phyloP scores from a whole-genome alignment of 495 filamentous ascomycete genomes.

The Penicillium canariense region DNA sequence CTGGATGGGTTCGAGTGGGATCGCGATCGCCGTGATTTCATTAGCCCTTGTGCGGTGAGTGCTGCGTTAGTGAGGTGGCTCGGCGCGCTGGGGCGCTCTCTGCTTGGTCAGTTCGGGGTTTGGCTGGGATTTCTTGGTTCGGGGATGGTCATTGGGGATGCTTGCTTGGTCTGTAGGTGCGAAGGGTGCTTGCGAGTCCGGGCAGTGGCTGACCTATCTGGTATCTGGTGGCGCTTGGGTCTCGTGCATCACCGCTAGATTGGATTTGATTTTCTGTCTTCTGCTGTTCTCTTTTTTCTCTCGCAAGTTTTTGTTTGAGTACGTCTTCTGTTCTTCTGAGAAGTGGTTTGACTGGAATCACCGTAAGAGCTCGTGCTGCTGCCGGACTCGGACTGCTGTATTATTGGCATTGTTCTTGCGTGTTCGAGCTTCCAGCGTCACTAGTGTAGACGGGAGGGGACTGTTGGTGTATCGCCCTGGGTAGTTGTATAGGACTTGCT shows the following conservation, averaged over 20 bases:
- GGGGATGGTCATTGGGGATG: not conserved
- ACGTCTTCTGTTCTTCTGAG: not conserved
- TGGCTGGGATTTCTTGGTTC: not conserved
- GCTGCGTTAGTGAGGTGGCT: not conserved
- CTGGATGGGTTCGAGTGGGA: not conserved
- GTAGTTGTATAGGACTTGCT: not conserved
- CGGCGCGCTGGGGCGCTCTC: not conserved
- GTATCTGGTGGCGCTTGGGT: slow-evolving; percentile 1
- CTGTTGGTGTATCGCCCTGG: not conserved
- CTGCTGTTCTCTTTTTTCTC: not conserved
- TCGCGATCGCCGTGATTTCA: not conserved
- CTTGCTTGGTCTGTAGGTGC: too few relatives aligned
- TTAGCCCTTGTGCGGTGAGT: too few relatives aligned
- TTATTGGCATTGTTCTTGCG: not conserved
- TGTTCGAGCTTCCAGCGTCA: not conserved
- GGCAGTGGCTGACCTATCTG: too few relatives aligned
- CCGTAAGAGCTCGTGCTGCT: too few relatives aligned
- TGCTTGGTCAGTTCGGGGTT: not conserved
- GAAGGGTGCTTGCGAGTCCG: too few relatives aligned
- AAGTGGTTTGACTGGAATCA: too few relatives aligned
- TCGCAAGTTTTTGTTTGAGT: too few relatives aligned
- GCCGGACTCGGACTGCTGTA: not conserved
- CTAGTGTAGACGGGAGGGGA: not conserved
- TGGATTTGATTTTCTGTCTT: not conserved
- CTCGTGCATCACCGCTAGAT: not conserved